Evolutionary conservation across 2,329 filamentous ascomycete genomes (phyloP).

Genomic region (Colletotrichum tanaceti): DNA sequence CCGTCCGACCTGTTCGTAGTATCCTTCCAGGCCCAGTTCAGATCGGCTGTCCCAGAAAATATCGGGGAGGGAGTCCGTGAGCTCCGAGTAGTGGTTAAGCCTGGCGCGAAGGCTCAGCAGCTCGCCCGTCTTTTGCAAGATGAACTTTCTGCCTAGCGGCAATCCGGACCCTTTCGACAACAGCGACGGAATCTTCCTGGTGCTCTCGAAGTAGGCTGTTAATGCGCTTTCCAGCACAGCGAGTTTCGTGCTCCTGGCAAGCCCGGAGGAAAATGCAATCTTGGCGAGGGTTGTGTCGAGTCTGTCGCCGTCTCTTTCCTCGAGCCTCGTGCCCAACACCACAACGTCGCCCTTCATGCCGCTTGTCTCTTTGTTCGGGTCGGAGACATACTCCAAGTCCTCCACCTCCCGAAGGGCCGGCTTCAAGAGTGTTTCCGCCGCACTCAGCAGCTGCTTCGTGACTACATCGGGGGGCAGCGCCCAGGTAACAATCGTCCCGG

Average conservation of each 20-base stretch:
- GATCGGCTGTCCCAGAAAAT: conserved; percentile 95
- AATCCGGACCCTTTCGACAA: conserved; percentile 71
- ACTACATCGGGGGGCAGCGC: conserved; percentile 82
- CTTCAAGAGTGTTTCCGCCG: conserved; percentile 80
- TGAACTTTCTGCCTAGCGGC: conserved; percentile 73
- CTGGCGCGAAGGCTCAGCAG: conserved; percentile 89
- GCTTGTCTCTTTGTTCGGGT: conserved; percentile 78
- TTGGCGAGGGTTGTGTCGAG: conserved; percentile 82
- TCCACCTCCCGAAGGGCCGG: conserved; percentile 81
- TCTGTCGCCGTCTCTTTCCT: conserved; percentile 57
- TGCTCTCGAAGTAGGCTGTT: conserved; percentile 86
- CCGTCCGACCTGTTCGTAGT: conserved; percentile 93
- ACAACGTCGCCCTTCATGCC: conserved; percentile 89
- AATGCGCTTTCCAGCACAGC: conserved; percentile 89
- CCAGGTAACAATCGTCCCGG: conserved; percentile 94
- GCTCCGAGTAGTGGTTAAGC: conserved; percentile 94
- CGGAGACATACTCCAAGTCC: conserved; percentile 87
- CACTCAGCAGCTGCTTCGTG: conserved; percentile 77
- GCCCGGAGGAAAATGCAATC: conserved; percentile 94
- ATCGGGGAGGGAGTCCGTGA: conserved; percentile 94
- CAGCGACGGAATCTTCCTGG: conserved; percentile 81
- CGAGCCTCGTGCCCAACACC: conserved; percentile 80
- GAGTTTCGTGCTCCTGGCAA: conserved; percentile 92
- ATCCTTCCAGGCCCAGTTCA: conserved; percentile 90
- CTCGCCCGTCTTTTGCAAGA: conserved; percentile 93